phyloP scores from a whole-genome alignment of 2,329 filamentous ascomycete genomes.

The Zopfia rhizophila region DNA sequence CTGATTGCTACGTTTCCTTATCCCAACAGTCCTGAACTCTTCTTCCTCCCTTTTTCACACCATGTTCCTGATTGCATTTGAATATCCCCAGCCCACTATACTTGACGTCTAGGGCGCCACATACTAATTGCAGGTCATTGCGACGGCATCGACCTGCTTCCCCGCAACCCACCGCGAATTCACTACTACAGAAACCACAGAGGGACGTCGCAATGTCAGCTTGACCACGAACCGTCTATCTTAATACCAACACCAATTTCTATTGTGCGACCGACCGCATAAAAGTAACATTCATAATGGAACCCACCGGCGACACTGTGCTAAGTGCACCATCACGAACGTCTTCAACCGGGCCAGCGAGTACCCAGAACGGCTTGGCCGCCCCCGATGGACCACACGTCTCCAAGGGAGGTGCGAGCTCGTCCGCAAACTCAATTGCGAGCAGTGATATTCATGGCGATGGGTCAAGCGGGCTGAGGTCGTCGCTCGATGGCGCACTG shows the following conservation, averaged over 20 bases:
- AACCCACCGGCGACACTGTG: constrained; percentile 32
- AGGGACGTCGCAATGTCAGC: not conserved
- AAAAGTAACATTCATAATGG: constrained; percentile 8
- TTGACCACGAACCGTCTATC: not conserved
- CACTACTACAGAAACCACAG: not conserved
- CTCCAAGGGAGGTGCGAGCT: constrained; percentile 39
- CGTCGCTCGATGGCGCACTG: constrained; percentile 52
- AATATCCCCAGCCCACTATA: too few species aligned
- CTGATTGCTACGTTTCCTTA: too few species aligned
- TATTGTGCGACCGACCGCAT: not conserved
- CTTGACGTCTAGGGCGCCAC: too few species aligned
- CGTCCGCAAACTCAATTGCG: constrained; percentile 42
- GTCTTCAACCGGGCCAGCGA: constrained; percentile 28
- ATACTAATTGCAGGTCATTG: too few species aligned
- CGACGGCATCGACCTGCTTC: not conserved
- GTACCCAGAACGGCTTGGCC: constrained; percentile 36
- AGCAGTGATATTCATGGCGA: constrained; percentile 44
- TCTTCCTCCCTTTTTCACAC: too few species aligned
- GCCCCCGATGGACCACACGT: constrained; percentile 29
- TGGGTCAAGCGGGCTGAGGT: constrained; percentile 25
- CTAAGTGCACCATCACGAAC: constrained; percentile 28
- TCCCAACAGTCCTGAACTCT: too few species aligned
- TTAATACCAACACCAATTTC: too few species aligned
- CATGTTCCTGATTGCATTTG: too few species aligned
- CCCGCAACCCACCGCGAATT: not conserved